Evolutionary conservation across 345 rosid genomes (phyloP).

Genomic region (Physaria fendleri): DNA sequence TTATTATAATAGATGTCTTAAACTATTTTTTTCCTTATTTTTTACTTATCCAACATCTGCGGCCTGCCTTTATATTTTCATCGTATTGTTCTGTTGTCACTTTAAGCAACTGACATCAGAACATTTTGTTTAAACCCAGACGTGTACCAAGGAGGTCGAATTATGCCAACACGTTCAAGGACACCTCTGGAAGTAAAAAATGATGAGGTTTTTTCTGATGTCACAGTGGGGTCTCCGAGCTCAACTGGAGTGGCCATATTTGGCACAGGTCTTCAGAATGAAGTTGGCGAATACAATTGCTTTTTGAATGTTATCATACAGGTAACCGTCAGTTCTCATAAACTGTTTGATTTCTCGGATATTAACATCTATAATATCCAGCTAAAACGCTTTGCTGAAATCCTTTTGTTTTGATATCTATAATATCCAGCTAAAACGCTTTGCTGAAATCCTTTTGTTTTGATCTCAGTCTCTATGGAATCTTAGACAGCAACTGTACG

Average conservation of each 20-base stretch:
- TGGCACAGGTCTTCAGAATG: conserved; percentile 91
- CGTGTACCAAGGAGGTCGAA: conserved; percentile 51
- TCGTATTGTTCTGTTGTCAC: conserved; percentile 1
- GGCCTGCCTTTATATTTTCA: neutral
- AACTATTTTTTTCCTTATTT: neutral
- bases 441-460: neutral
- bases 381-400: neutral
- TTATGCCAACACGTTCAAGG: conserved; percentile 37
- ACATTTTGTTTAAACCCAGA: conserved; percentile 40
- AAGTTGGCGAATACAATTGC: conserved; percentile 95
- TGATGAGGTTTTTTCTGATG: conserved; percentile 31
- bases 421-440: neutral
- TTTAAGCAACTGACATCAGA: neutral
- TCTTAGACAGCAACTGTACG: conserved; percentile 50
- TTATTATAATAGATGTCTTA: neutral
- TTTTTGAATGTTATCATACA: conserved; percentile 97
- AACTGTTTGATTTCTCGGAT: neutral
- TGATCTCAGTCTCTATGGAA: conserved; percentile 85
- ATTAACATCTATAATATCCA: neutral
- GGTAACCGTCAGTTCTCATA: conserved; percentile 36
- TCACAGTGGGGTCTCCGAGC: conserved; percentile 24
- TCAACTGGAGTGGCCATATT: conserved; percentile 36
- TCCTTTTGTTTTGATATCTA: neutral
- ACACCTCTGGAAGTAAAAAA: conserved; percentile 30
- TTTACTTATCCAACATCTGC: neutral